Evolutionary conservation across 768 basidiomycete genomes (phyloP), one percentile per base, ranked within the genome.

Genomic region (Leccinum longicurvipes): DNA sequence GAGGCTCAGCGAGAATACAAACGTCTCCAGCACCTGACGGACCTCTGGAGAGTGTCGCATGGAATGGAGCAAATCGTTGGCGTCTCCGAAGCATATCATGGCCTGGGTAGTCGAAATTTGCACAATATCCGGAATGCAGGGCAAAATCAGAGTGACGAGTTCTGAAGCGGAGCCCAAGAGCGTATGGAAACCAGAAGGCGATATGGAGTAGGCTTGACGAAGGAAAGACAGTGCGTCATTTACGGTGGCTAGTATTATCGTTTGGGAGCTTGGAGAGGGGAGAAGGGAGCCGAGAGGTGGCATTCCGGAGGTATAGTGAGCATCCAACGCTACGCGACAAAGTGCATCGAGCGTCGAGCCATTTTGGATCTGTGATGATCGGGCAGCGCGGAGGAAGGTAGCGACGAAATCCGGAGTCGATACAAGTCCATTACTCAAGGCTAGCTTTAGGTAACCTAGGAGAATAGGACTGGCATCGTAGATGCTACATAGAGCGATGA

Each of bases 391-490:
- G 19, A 91, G 79, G 55, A 91, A 83, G 3, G 84, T 84, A 4
- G 83, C 68, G 7, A 89, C 78, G 62, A 86, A 89, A 14, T 75
- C 77, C 10, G 82, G 67, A 21, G 86, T 70, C 8, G 86, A 81
- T 15, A 90, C 69, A 42, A 84, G 68, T 10, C 80, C 77, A 44
- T 79, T 74, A 54, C 79, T 72, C 25, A 91, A 75, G 5, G 87
- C 86, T 54, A 72, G 66, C 60, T 77, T 81, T 49, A 91, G 70
- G 65, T 92, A 92, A 44, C 76, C 79, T 55, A 82, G 79, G n/a
- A 92, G 77, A 44, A 76, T 76, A 19, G 82, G 80, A 64, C 88
- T 83, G n/a, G 83, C 87, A 23, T 87, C 85, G 62, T 88, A 87
- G 47, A 80, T 78, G 51, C 82, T 76, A 64, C 83, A 89, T 15